Evolutionary conservation across 202 grass and related monocot species (phyloP), one percentile per base, ranked within the genome.

Genomic region (Tripidium arundinaceum): DNA sequence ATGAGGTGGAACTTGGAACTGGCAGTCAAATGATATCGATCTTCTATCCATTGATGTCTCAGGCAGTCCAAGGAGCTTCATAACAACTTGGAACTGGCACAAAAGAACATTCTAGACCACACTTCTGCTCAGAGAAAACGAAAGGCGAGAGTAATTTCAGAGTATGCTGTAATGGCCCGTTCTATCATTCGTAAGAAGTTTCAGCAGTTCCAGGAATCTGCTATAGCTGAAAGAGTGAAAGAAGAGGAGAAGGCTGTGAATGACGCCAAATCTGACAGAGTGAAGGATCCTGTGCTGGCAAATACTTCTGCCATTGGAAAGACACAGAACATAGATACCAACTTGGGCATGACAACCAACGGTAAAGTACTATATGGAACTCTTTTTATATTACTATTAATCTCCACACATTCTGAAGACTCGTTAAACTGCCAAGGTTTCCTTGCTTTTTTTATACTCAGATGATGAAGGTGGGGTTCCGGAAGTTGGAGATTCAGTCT

Each of bases 51-150:
- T 73, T 77, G 31, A 80, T 77, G 41, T 83, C 76, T 74, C 81
- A 94, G 91, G 86, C 55, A 84, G 65, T 94, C 91, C 26, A 94
- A 89, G 75, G 84, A 82, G 65, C 88, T 94, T 79, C 83, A 79
- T 54, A 64, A 86, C 79, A 86, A 77, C 65, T 72, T 94, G 52
- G 74, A 84, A 74, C 33, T 85, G 59, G 83, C 86, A 80, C 89
- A 89, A 61, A 88, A 89, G 70, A 91, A 77, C 21, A 82, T 91
- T 65, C 29, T 69, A 50, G 86, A 89, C n/a, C 88, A 94, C 62
- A 63, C 50, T 76, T 74, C 62, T 62, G 62, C 84, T 70, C 81
- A 91, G 42, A 89, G 82, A 47, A 91, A 84, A 65, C 88, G 91
- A 76, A 94, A 87, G 78, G 65, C 39, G 2, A 88, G 79, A 83